phyloP scores from a whole-genome alignment of 371 early-diverging fungal genomes.

The Mucor racemosus region DNA sequence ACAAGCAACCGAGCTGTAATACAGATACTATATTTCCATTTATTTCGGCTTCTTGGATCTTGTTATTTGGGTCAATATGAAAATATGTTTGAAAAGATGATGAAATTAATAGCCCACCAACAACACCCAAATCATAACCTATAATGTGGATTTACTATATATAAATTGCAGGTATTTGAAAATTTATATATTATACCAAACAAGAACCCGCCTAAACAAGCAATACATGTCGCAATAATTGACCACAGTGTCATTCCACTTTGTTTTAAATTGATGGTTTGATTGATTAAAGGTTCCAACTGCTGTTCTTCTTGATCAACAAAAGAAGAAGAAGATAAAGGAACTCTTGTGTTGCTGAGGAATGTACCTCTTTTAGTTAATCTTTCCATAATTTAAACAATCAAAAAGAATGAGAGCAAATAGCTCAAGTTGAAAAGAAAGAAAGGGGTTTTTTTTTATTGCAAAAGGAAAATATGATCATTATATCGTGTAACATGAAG shows the following conservation, averaged over 20 bases:
- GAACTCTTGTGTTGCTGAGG: not conserved
- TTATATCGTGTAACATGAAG: not conserved
- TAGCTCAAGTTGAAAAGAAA: not conserved
- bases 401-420: not conserved
- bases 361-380: not conserved
- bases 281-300: not conserved
- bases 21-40: conserved; percentile 42
- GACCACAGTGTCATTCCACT: conserved; percentile 33
- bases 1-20: conserved; percentile 40
- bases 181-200: conserved; percentile 22
- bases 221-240: conserved; percentile 23
- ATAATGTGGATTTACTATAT: not conserved
- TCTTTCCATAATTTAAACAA: not conserved
- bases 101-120: conserved; percentile 34
- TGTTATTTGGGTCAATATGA: conserved; percentile 40
- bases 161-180: not conserved
- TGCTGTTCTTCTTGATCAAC: not conserved
- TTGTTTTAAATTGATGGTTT: not conserved
- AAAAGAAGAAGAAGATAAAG: not conserved
- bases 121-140: conserved; percentile 42
- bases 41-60: conserved; percentile 33
- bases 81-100: conserved; percentile 44
- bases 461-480: not conserved
- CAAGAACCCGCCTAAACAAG: conserved; percentile 37
- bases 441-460: not conserved